phyloP scores from a whole-genome alignment of 345 rosid genomes.

The Linum trigynum region DNA sequence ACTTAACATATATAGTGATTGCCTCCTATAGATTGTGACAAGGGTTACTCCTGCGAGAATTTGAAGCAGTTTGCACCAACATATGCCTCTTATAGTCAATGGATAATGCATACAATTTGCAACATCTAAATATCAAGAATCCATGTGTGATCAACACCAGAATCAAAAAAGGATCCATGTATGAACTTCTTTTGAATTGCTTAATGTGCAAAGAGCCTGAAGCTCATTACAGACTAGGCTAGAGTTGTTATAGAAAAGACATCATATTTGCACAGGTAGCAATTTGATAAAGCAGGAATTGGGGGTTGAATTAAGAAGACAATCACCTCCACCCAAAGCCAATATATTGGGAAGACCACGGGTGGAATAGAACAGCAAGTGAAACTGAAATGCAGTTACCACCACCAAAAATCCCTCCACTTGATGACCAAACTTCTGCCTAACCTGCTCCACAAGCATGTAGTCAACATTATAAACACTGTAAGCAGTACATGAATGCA shows the following conservation, averaged over 20 bases:
- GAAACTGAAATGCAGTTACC: slow-evolving; percentile 78
- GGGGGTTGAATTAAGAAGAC: slow-evolving; percentile 10
- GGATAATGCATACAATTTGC: neutral
- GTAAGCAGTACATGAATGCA: neutral
- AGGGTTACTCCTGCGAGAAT: too few relatives aligned
- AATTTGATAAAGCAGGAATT: neutral
- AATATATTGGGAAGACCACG: slow-evolving; percentile 88
- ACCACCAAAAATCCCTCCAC: slow-evolving; percentile 89
- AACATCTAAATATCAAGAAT: neutral
- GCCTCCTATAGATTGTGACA: too few relatives aligned
- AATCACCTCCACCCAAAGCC: slow-evolving; percentile 76
- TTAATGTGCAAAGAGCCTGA: neutral
- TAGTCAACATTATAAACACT: neutral
- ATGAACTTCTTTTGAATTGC: too few relatives aligned
- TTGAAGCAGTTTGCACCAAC: too few relatives aligned
- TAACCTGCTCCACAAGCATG: slow-evolving; percentile 45
- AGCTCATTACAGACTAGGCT: neutral
- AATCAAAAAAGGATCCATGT: too few relatives aligned
- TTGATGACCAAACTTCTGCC: slow-evolving; percentile 70
- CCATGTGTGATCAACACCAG: too few relatives aligned
- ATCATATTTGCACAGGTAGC: neutral
- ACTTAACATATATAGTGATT: too few relatives aligned
- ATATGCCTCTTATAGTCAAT: too few relatives aligned
- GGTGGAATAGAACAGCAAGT: slow-evolving; percentile 84
- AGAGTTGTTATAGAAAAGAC: neutral